A percentile compares a stretch with the other conserved stretches of the same genome.
These are phyloP conservation scores for Fomitopsis serialis DNA, from an alignment of 768 basidiomycete genomes.

Conservation along the genomic window DNA sequence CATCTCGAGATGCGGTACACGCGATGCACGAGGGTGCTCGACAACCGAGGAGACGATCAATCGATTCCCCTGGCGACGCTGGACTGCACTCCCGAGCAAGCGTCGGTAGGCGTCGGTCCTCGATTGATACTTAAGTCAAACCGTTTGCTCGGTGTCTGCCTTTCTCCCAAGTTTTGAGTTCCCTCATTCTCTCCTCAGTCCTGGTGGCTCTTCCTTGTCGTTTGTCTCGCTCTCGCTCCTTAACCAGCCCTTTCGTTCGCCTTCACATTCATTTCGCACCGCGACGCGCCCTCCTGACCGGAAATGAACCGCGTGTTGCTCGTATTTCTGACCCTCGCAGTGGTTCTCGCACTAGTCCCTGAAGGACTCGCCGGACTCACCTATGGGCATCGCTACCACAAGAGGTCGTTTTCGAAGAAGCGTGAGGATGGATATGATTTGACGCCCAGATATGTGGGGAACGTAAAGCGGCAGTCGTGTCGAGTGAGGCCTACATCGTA, in stretches of 20 bases:
- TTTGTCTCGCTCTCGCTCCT: slow-evolving; percentile 18
- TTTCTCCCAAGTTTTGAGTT: not conserved
- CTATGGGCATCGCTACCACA: slow-evolving; percentile 13
- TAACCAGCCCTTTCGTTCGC: slow-evolving; percentile 4
- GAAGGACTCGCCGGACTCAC: slow-evolving; percentile 21
- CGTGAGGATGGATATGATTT: not conserved
- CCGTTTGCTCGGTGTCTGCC: not conserved
- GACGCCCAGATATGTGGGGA: not conserved
- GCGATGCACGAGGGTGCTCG: not conserved
- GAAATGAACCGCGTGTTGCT: slow-evolving; percentile 21
- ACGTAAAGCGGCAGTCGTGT: not conserved
- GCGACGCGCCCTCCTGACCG: not conserved
- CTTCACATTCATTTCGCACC: not conserved
- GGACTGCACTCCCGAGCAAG: not conserved
- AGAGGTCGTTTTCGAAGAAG: not conserved
- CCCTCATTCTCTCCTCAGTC: slow-evolving; percentile 4
- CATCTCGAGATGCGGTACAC: not conserved
- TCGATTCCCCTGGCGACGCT: slow-evolving; percentile 1
- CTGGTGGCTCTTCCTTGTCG: slow-evolving; percentile 4
- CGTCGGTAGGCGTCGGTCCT: too few species aligned
- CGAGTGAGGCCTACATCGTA: not conserved
- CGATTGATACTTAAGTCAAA: too few species aligned
- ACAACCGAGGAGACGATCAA: not conserved
- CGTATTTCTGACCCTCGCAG: slow-evolving; percentile 18
- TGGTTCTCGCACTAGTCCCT: slow-evolving; percentile 15